phyloP scores from a whole-genome alignment of 1,284 basidiomycete genomes.

The Cryptococcus sp. region DNA sequence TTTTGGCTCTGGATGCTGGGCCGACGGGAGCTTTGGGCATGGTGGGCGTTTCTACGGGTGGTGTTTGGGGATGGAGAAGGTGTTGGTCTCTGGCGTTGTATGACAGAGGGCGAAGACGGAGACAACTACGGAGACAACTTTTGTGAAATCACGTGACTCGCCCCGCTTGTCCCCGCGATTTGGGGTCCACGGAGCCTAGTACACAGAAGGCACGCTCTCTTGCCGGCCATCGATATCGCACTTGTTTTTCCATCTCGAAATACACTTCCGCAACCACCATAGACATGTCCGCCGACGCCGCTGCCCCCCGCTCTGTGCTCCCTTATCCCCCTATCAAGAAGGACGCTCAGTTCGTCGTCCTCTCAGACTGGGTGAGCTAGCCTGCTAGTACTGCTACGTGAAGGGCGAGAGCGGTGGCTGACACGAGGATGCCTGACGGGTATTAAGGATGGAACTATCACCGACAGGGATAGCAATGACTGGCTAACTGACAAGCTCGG shows the following conservation, averaged over 20 bases:
- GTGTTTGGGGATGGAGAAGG: background rate
- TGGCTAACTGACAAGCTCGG: slow-evolving; percentile 56
- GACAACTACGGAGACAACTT: background rate
- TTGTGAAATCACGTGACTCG: background rate
- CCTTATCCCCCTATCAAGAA: slow-evolving; percentile 73
- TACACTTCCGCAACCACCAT: no score
- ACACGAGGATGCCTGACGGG: background rate
- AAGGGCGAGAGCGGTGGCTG: background rate
- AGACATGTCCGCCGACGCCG: slow-evolving; percentile 19
- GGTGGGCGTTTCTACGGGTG: background rate
- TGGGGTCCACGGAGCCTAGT: background rate
- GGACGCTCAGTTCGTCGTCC: slow-evolving; percentile 77
- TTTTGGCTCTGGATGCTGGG: background rate
- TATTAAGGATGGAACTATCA: slow-evolving; percentile 81
- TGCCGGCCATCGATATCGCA: background rate
- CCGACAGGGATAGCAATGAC: slow-evolving; percentile 84
- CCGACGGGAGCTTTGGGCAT: background rate
- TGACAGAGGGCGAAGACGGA: background rate
- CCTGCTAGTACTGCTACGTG: background rate
- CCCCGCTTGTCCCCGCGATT: no score
- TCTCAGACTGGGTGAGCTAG: slow-evolving; percentile 77
- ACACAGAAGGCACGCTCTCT: background rate
- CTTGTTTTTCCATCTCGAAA: background rate
- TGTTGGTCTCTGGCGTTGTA: background rate
- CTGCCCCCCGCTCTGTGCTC: slow-evolving; percentile 48